Evolutionary conservation across 805 yeast species (phyloP).

Genomic region (Grigorovia transvaalensis): DNA sequence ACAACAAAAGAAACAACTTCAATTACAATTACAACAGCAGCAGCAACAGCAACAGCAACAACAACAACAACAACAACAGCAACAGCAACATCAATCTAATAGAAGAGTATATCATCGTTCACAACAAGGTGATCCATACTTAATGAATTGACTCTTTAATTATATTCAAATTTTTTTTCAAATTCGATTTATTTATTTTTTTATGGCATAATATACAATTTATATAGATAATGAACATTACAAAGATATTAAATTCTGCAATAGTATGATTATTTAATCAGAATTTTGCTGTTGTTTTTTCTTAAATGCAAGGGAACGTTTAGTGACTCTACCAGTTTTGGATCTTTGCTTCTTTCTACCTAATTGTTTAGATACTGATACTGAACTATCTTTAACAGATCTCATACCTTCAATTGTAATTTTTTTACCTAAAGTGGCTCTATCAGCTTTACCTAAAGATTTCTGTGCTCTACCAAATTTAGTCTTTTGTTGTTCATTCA

Average conservation of each 20-base stretch:
- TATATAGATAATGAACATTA: neutral
- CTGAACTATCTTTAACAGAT: slow-evolving; percentile 56
- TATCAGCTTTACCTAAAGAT: slow-evolving; percentile 70
- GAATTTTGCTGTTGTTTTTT: slow-evolving; percentile 16
- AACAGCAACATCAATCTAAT: slow-evolving; percentile 4
- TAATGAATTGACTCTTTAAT: slow-evolving; percentile 6
- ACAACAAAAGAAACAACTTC: slow-evolving; percentile 15
- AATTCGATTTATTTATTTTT: neutral
- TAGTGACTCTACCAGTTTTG: slow-evolving; percentile 38
- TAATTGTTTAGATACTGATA: slow-evolving; percentile 43
- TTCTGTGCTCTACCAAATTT: slow-evolving; percentile 70
- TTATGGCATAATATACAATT: neutral
- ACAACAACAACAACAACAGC: slow-evolving; percentile 6
- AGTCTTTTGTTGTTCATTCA: slow-evolving; percentile 62
- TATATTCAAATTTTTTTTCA: neutral
- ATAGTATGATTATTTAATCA: neutral
- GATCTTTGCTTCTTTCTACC: slow-evolving; percentile 40
- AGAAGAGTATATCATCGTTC: slow-evolving; percentile 3
- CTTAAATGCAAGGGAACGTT: slow-evolving; percentile 35
- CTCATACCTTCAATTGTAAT: slow-evolving; percentile 63
- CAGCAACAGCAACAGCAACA: slow-evolving; percentile 6
- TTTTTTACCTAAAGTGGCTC: slow-evolving; percentile 51
- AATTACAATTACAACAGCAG: slow-evolving; percentile 9
- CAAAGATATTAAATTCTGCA: neutral
- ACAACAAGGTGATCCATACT: slow-evolving; percentile 14